Evolutionary conservation across 2,329 filamentous ascomycete species (phyloP), one percentile per base, ranked within the genome.

Genomic region (Rhynchosporium graminicola): DNA sequence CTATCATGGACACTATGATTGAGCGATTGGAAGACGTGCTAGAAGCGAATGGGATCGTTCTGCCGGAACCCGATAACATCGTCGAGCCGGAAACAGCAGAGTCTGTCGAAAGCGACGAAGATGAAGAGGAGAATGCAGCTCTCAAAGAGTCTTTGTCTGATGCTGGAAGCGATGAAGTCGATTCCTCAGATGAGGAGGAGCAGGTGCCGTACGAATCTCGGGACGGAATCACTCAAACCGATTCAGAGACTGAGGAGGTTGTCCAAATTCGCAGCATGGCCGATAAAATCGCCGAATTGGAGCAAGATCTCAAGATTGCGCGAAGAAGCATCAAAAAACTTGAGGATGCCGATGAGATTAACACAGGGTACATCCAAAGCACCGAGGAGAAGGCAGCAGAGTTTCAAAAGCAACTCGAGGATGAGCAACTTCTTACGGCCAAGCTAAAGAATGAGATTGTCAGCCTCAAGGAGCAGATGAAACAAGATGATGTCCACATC

Each of bases 401-500:
- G 3, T 28, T 48, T 12, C 1, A 58, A 20, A 31, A 40, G 43
- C 7, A 48, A 10, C 28, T 28, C 20, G 20, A 54, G 15, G 20
- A 28, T 26, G 51, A 54, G 33, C 4, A 28, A 42, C 0, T 13
- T 8, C 4, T 26, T 12, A 38, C 43, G n/a, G 31, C 46, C 13
- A n/a, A 38, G 1, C 33, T 26, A n/a, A 15, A 40, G 52, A 42
- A 6, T 12, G 20, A 56, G 36, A 26, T 56, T 9, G 7, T 36
- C 15, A 26, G 13, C 15, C 42, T 47, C 28, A 52, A 59, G 57
- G 20, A 5, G 4, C 20, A 59, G 36, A 20, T 29, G 8, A 20
- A 59, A 7, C 33, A 59, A n/a, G 12, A 48, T 33, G 55, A 47
- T 8, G 40, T 2, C 3, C 10, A 56, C 52, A 56, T 56, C 31